A percentile compares a stretch with the other conserved stretches of the same genome.
Evolutionary conservation across 192 early-diverging fungal species (phyloP).

Genomic region (Gamsiella multidivaricata): DNA sequence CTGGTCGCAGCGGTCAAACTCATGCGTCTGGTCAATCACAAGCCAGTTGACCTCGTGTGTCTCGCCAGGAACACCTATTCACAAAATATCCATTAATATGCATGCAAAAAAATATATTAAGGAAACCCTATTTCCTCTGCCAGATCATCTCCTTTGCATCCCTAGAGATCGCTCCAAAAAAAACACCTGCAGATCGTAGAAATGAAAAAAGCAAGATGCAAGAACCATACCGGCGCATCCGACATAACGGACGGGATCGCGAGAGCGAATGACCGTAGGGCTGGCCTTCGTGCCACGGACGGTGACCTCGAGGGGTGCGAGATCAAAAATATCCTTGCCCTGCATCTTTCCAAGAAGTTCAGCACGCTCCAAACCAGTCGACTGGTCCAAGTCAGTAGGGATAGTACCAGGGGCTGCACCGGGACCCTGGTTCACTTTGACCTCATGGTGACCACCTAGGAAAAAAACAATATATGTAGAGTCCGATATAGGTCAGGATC

Average conservation of each 20-base stretch:
- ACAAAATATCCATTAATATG: too few species aligned
- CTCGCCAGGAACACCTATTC: constrained; percentile 90
- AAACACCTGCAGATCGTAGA: too few species aligned
- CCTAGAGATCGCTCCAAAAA: background rate
- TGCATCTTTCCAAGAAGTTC: constrained; percentile 87
- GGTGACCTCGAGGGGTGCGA: constrained; percentile 79
- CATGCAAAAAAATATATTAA: too few species aligned
- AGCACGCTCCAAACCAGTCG: constrained; percentile 91
- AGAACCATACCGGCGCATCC: constrained; percentile 88
- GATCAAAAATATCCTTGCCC: constrained; percentile 90
- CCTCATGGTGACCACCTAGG: constrained; percentile 52
- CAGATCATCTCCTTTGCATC: too few species aligned
- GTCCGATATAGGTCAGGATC: too few species aligned
- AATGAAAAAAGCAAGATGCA: background rate
- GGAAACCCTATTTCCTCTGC: too few species aligned
- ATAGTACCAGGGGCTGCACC: constrained; percentile 77
- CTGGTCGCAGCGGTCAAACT: constrained; percentile 92
- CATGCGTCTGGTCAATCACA: constrained; percentile 77
- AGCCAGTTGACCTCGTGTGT: constrained; percentile 94
- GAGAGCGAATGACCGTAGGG: constrained; percentile 87
- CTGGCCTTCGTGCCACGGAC: constrained; percentile 82
- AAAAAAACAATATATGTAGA: too few species aligned
- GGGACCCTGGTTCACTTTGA: constrained; percentile 62
- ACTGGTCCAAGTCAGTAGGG: constrained; percentile 87
- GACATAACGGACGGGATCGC: constrained; percentile 83